A percentile compares a stretch with the other conserved stretches of the same genome.
Conservation (phyloP, 169 alveolate genomes). For the Cryptosporidium ryanae region DNA sequence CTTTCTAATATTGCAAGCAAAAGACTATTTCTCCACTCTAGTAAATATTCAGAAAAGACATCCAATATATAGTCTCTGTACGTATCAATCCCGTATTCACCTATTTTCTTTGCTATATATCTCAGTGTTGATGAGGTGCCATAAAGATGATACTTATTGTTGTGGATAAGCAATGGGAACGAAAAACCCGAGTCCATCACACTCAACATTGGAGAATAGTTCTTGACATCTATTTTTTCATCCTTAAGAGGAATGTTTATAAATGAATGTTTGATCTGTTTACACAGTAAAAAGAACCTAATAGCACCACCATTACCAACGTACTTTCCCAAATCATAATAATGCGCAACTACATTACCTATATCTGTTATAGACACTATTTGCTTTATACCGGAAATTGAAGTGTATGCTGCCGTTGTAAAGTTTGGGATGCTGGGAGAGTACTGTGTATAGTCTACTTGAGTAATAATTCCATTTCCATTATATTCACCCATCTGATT, state of each 20-base stretch:
- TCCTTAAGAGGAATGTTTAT: constrained; percentile 47
- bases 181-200: constrained; percentile 7
- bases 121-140: constrained; percentile 51
- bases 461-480: constrained; percentile 26
- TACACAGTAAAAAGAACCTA: constrained; percentile 55
- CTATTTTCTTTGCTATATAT: constrained; percentile 55
- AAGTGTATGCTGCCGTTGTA: constrained; percentile 62
- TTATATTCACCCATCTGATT: background rate
- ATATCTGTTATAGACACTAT: constrained; percentile 62
- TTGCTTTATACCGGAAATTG: constrained; percentile 58
- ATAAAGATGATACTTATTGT: constrained; percentile 30
- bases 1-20: constrained; percentile 56
- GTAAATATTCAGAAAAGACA: constrained; percentile 14
- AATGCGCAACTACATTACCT: constrained; percentile 63
- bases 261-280: constrained; percentile 62
- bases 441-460: constrained; percentile 44
- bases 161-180: constrained; percentile 48
- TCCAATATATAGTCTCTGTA: constrained; percentile 60
- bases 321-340: constrained; percentile 53
- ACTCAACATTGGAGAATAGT: constrained; percentile 9
- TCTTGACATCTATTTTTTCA: constrained; percentile 25
- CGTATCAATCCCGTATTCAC: constrained; percentile 71
- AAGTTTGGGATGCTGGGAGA: constrained; percentile 57
- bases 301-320: constrained; percentile 73
- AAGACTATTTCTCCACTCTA: constrained; percentile 52